Base-by-base conservation (phyloP, 495 filamentous ascomycete genomes). In the Hypoxylon fuscum region DNA sequence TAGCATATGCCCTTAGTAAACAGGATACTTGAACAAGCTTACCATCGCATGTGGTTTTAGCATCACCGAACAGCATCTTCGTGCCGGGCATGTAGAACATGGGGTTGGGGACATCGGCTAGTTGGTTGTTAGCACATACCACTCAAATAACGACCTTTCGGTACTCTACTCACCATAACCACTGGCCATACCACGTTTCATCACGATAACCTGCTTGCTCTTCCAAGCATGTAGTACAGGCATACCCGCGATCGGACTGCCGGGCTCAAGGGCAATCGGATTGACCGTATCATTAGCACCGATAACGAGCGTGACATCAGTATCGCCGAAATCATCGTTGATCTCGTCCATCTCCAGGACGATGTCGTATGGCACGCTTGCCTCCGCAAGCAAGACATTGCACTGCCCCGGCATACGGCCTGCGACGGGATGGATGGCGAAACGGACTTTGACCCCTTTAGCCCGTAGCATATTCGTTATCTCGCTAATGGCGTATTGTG, bases 311-410 rank as follows among this genome's bases (percentile, higher is more conserved):
- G 89, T 91, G n/a, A 94, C 81, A 62, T 93, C 90, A 0, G 90
- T 92, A 32, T 92, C 88, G 31, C 77, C 66, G 74, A 94, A 94
- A 71, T 93, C 90, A 45, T 94, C 90, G 73, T 94, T 94, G 75
- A 94, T 93, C 74, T 94, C 90, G 71, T 93, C 90, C 90, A 93
- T 93, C 76, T 94, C 90, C 14, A 92, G 78, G 29, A 93, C 89
- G 44, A 92, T 92, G 66, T 93, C 90, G 68, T 94, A 94, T 4
- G 89, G 89, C 25, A 94, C 90, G 21, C 83, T 87, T 1, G 90
- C 90, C 68, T 94, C 90, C 2, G 90, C 90, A 5, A 93, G 83
- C 7, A 94, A 77, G 6, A 94, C 90, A 65, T 94, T 94, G 75
- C 90, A 93, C 70, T 94, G 90, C 2, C 90, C 90, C 0, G 90